Base-by-base conservation (phyloP, 345 rosid species). In the Arabis hirsuta region DNA sequence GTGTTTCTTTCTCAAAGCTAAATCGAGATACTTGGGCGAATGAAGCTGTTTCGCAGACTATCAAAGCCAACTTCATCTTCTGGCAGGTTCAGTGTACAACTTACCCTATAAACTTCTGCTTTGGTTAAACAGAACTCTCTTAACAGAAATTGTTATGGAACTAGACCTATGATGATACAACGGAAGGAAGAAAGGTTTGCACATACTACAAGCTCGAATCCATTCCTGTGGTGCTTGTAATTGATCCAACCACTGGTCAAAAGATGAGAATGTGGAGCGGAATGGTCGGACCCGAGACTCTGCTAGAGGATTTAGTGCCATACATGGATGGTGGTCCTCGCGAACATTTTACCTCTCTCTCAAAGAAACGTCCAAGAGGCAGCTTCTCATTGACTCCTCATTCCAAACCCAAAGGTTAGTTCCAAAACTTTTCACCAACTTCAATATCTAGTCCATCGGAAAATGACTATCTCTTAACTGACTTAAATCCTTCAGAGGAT, bases 11-110 rank as follows among this genome's bases (percentile, higher is more conserved):
- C 36, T 85, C 76, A 77, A 92, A 75, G 99, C 97, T 96, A 73
- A 96, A 96, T 79, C 84, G 99, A 67, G 98, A 96, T 80, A 96
- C 99, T 26, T 96, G 99, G 99, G 98, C 95, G 64, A 89, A 96
- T 80, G 97, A 87, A 72, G 92, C 98, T 53, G 97, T 96, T 73
- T 82, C 95, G 62, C 91, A 92, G 76, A 92, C 98, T 45, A 76
- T 92, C 65, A 82, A 83, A 71, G 86, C 96, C 26, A 92, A 90
- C 72, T 95, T 95, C 80, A 86, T 91, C 80, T 96, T 92, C 82
- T 96, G 97, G 97, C 99, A 96, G 97, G 98, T 95, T 29, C 39
- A 41, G 51, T 46, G 38, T 54, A 36, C 3, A 44, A 45, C 55
- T 54, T 44, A 12, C 24, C 60, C 39, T n/a, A 13, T 22, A 31